These are phyloP conservation scores for Cyanodermella asteris DNA, from an alignment of 2,329 filamentous ascomycete genomes.

Conservation along the genomic window DNA sequence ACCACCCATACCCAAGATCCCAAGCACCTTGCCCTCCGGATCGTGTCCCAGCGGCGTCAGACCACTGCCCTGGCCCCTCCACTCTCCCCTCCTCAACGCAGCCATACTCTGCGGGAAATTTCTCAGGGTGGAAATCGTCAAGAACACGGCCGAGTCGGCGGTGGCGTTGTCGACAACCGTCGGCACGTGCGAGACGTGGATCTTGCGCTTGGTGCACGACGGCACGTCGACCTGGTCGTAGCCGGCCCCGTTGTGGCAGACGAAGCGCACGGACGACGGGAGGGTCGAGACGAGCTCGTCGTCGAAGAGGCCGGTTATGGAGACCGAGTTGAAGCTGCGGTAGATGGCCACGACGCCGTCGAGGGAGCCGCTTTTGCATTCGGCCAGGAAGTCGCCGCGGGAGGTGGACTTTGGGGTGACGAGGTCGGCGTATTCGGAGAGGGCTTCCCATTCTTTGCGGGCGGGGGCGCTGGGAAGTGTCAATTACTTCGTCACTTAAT, in stretches of 20 bases:
- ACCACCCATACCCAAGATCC: slow-evolving; percentile 70
- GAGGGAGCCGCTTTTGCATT: slow-evolving; percentile 43
- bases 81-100: slow-evolving; percentile 42
- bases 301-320: slow-evolving; percentile 48
- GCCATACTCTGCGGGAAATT: slow-evolving; percentile 48
- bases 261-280: slow-evolving; percentile 17
- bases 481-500: slow-evolving; percentile 5
- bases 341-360: slow-evolving; percentile 44
- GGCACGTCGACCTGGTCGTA: slow-evolving; percentile 41
- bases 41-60: slow-evolving; percentile 47
- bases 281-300: slow-evolving; percentile 39
- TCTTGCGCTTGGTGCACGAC: slow-evolving; percentile 5
- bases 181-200: slow-evolving; percentile 28
- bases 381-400: slow-evolving; percentile 45
- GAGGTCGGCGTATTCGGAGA: slow-evolving; percentile 42
- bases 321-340: slow-evolving; percentile 45
- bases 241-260: slow-evolving; percentile 35
- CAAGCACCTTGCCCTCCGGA: slow-evolving; percentile 55
- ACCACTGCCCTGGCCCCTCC: slow-evolving; percentile 41
- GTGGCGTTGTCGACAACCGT: slow-evolving; percentile 64
- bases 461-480: slow-evolving; percentile 27
- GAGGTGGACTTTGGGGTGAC: slow-evolving; percentile 37
- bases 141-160: slow-evolving; percentile 59
- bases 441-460: slow-evolving; percentile 38
- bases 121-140: slow-evolving; percentile 59